Evolutionary conservation across 1,284 basidiomycete genomes (phyloP).

Genomic region (Cystobasidium pallidum): DNA sequence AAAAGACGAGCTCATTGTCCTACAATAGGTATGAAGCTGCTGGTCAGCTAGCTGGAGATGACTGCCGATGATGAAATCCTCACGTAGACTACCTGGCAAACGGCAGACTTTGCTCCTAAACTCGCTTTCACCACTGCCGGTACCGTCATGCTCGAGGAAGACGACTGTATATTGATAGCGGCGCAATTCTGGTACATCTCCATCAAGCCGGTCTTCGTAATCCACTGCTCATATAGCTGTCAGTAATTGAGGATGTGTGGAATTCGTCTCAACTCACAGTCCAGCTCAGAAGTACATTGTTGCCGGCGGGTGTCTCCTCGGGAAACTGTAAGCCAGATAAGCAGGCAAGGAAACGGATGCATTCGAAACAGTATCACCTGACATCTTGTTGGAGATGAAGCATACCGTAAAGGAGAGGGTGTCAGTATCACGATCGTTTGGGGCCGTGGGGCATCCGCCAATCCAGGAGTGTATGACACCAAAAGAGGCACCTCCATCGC

Average conservation of each 20-base stretch:
- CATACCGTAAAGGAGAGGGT: constrained; percentile 10
- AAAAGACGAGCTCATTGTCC: constrained; percentile 26
- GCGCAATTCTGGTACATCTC: constrained; percentile 31
- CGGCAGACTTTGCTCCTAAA: constrained; percentile 2
- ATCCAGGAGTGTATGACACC: constrained; percentile 27
- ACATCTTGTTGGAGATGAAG: too few species aligned
- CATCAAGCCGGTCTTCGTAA: constrained; percentile 3
- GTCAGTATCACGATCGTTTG: not conserved
- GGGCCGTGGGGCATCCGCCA: constrained; percentile 14
- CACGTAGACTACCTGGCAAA: constrained; percentile 23
- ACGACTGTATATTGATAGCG: constrained; percentile 21
- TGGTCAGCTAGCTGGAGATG: too few species aligned
- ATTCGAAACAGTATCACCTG: too few species aligned
- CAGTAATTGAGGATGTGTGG: not conserved
- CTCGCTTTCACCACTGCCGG: constrained; percentile 18
- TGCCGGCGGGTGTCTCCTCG: constrained; percentile 5
- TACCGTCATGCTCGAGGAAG: constrained; percentile 22
- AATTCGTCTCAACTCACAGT: not conserved
- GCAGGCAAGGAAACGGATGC: too few species aligned
- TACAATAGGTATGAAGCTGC: not conserved
- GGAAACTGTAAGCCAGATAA: constrained; percentile 24
- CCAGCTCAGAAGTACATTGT: constrained; percentile 21
- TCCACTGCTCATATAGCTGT: not conserved
- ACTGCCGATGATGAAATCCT: too few species aligned
- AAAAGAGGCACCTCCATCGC: constrained; percentile 28